These are phyloP conservation scores for Calonectria leucothoes DNA, from an alignment of 2,329 filamentous ascomycete species.

Conservation along the genomic window DNA sequence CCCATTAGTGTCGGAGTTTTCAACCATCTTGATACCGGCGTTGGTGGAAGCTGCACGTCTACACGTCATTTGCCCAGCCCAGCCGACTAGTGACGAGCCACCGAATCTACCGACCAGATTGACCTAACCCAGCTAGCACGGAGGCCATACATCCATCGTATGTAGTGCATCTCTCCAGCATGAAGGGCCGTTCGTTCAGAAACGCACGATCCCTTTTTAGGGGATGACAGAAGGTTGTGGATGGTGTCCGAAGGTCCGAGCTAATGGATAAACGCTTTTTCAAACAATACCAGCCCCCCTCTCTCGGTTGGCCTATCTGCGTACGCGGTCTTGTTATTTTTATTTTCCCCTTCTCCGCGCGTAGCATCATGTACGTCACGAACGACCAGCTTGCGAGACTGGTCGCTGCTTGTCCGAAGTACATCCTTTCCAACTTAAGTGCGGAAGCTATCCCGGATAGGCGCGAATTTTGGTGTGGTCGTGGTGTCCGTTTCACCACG, in stretches of 20 bases:
- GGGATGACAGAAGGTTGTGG: constrained; percentile 29
- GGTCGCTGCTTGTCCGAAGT: constrained; percentile 20
- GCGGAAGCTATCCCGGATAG: constrained; percentile 39
- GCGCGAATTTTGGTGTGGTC: constrained; percentile 28
- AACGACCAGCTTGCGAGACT: constrained; percentile 26
- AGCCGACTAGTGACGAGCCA: constrained; percentile 35
- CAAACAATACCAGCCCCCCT: constrained; percentile 13
- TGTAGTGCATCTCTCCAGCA: not conserved
- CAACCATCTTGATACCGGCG: constrained; percentile 32
- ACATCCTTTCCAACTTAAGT: constrained; percentile 33
- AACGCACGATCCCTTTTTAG: constrained; percentile 33
- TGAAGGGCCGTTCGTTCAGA: constrained; percentile 26
- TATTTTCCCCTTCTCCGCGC: constrained; percentile 10
- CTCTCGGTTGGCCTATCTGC: constrained; percentile 14
- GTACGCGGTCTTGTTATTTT: not conserved
- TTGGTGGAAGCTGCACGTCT: constrained; percentile 20
- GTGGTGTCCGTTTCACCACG: constrained; percentile 39
- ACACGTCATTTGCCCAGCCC: constrained; percentile 27
- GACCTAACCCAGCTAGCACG: constrained; percentile 9
- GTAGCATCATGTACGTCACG: constrained; percentile 36
- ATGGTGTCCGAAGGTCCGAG: constrained; percentile 27
- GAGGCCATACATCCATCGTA: not conserved
- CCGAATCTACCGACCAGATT: constrained; percentile 30
- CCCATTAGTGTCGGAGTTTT: constrained; percentile 37
- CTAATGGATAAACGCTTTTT: constrained; percentile 31